Evolutionary conservation across 129 eudicot genomes (phyloP).

Genomic region (Artemisia annua): DNA sequence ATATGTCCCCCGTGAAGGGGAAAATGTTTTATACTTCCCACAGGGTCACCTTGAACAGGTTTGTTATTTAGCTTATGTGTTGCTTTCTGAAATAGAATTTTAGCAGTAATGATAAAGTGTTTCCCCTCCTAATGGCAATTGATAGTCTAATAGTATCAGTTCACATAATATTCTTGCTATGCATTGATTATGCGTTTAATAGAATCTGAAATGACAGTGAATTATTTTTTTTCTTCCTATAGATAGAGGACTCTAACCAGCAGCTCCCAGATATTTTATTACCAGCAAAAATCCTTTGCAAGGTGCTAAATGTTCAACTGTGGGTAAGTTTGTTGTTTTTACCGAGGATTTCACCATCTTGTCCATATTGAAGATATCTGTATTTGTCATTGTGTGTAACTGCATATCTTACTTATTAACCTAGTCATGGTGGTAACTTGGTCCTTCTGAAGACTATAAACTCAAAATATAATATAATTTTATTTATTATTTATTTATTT

Average conservation of each 20-base stretch:
- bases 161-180: neutral
- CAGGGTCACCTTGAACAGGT: conserved; percentile 99
- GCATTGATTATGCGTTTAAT: neutral
- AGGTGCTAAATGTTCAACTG: conserved; percentile 5
- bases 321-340: neutral
- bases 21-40: conserved; percentile 83
- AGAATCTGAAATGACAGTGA: neutral
- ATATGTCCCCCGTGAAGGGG: conserved; percentile 81
- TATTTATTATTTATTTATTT: too few species aligned
- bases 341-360: too few species aligned
- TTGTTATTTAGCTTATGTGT: neutral
- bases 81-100: conserved; percentile 9
- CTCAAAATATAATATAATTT: too few species aligned
- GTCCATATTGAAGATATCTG: too few species aligned
- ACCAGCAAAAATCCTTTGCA: conserved; percentile 6
- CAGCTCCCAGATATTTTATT: neutral
- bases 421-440: too few species aligned
- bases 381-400: neutral
- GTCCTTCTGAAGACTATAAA: too few species aligned
- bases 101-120: conserved; percentile 4
- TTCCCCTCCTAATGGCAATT: neutral
- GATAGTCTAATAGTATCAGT: neutral
- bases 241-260: neutral
- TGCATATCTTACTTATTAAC: neutral
- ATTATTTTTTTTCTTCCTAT: conserved; percentile 32